Evolutionary conservation across 768 basidiomycete genomes (phyloP).

Genomic region (Trametes elegans): DNA sequence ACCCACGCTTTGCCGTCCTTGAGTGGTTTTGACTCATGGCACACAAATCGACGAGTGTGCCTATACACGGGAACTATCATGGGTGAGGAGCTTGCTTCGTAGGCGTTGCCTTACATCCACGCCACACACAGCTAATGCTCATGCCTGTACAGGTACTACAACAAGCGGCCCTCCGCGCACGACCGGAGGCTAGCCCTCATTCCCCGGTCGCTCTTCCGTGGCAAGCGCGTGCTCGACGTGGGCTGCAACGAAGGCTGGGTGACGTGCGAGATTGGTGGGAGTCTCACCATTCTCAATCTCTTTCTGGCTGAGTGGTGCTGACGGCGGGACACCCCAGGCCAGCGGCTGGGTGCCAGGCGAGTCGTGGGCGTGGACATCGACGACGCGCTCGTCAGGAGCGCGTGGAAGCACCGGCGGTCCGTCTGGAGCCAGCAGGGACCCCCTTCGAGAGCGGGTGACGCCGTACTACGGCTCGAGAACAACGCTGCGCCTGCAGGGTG

Average conservation of each 20-base stretch:
- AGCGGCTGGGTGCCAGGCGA: constrained; percentile 55
- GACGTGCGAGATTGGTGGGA: constrained; percentile 78
- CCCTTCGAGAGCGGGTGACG: neutral
- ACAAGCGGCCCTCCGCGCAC: constrained; percentile 57
- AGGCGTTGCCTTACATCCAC: neutral
- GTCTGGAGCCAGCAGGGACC: constrained; percentile 72
- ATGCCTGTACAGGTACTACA: constrained; percentile 57
- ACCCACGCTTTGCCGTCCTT: too few relatives aligned
- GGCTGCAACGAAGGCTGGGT: constrained; percentile 89
- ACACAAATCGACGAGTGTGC: constrained; percentile 16
- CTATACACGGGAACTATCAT: constrained; percentile 73
- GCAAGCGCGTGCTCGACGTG: constrained; percentile 69
- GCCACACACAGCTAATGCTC: neutral
- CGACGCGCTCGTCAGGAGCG: constrained; percentile 64
- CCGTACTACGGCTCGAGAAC: neutral
- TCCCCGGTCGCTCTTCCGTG: constrained; percentile 49
- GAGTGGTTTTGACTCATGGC: too few relatives aligned
- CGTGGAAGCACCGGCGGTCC: constrained; percentile 68
- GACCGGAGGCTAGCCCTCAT: constrained; percentile 70
- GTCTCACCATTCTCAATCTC: too few relatives aligned
- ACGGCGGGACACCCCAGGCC: constrained; percentile 45
- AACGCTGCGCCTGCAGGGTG: neutral
- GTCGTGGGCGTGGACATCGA: constrained; percentile 89
- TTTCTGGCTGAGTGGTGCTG: neutral
- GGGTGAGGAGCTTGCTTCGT: constrained; percentile 39